These are phyloP conservation scores for Fusarium dlaminii DNA, from an alignment of 2,329 filamentous ascomycete species.

Conservation along the genomic window DNA sequence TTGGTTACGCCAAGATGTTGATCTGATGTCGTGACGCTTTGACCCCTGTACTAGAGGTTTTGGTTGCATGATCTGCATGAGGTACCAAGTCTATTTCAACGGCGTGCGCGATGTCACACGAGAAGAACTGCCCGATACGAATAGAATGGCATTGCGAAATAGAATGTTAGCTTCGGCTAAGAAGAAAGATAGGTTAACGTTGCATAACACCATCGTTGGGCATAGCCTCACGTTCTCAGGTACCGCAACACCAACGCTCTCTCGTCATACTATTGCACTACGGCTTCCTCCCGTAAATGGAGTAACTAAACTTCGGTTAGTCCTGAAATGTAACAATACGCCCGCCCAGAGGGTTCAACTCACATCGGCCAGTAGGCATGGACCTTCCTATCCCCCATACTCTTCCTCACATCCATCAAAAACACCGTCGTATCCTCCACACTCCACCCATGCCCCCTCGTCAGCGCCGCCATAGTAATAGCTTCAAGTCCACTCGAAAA, in stretches of 20 bases:
- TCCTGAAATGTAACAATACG: not conserved
- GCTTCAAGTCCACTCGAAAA: not conserved
- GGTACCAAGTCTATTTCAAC: conserved; percentile 6
- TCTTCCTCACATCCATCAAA: not conserved
- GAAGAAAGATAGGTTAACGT: not conserved
- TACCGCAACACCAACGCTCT: not conserved
- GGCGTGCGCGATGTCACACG: not conserved
- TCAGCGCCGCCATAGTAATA: not conserved
- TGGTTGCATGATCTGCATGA: not conserved
- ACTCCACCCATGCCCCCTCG: not conserved
- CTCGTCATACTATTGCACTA: not conserved
- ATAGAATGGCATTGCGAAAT: not conserved
- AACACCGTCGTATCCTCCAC: not conserved
- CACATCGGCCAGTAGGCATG: not conserved
- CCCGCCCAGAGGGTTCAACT: accelerated
- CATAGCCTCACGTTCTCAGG: not conserved
- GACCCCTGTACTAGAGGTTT: not conserved
- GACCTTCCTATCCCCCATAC: not conserved
- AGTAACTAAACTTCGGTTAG: not conserved
- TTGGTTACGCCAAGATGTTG: not conserved
- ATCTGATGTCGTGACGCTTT: not conserved
- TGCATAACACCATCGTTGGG: accelerated
- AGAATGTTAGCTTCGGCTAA: too few species aligned
- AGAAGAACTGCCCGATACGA: not conserved
- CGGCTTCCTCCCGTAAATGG: not conserved